phyloP scores from a whole-genome alignment of 495 filamentous ascomycete genomes.

The Entonaema liquescens region DNA sequence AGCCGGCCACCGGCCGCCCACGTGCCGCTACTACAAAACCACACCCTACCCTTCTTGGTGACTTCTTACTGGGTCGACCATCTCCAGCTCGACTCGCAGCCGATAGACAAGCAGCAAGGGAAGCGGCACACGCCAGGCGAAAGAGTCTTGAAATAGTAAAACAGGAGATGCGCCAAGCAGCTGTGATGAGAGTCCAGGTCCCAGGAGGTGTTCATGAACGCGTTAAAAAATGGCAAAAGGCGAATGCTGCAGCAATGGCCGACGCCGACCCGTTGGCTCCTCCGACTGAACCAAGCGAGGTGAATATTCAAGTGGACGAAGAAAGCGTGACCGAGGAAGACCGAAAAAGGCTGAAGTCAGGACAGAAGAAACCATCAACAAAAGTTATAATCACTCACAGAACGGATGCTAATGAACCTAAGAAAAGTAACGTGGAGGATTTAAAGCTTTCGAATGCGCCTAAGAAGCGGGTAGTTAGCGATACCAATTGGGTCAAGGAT shows the following conservation, averaged over 20 bases:
- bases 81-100: constrained; percentile 55
- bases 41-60: constrained; percentile 58
- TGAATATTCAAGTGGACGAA: constrained; percentile 53
- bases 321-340: constrained; percentile 62
- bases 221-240: constrained; percentile 81
- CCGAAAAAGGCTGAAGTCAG: constrained; percentile 56
- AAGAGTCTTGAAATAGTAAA: constrained; percentile 57
- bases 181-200: constrained; percentile 56
- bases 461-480: constrained; percentile 81
- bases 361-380: constrained; percentile 49
- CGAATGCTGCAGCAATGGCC: constrained; percentile 63
- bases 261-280: constrained; percentile 50
- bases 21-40: constrained; percentile 38
- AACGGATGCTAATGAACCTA: constrained; percentile 20
- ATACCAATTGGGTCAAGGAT: constrained; percentile 76
- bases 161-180: constrained; percentile 60
- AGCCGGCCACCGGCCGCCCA: constrained; percentile 47
- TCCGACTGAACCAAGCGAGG: constrained; percentile 55
- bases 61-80: constrained; percentile 64
- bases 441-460: constrained; percentile 54
- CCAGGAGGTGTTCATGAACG: constrained; percentile 68
- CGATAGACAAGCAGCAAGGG: constrained; percentile 45
- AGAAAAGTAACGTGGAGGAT: constrained; percentile 41
- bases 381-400: constrained; percentile 25
- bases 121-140: constrained; percentile 51